Evolutionary conservation across 805 yeast species (phyloP).

Genomic region (Clavispora asparagi): DNA sequence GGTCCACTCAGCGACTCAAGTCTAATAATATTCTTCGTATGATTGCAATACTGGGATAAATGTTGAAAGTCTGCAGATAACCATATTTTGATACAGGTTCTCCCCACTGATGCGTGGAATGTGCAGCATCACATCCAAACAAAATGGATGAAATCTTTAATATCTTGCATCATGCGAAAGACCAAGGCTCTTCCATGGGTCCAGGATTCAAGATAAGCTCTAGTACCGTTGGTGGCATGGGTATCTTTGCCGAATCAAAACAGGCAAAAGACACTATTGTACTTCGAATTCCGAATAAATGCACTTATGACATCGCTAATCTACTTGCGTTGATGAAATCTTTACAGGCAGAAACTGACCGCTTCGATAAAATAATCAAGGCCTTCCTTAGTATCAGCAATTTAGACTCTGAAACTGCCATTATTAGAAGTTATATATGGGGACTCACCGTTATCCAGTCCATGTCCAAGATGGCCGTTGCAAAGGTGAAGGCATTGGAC

Average conservation of each 20-base stretch:
- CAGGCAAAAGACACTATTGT: conserved; percentile 5
- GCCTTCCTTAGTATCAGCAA: conserved; percentile 4
- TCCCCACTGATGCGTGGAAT: no score
- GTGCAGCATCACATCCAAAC: no score
- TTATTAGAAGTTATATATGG: conserved; percentile 13
- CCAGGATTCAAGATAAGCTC: background rate
- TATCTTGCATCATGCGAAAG: background rate
- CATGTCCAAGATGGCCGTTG: background rate
- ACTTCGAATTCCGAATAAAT: conserved; percentile 7
- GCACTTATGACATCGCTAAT: conserved; percentile 6
- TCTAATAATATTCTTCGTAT: no score
- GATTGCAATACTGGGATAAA: no score
- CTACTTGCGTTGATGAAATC: conserved; percentile 3
- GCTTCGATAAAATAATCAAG: conserved; percentile 2
- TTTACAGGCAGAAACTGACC: conserved; percentile 2
- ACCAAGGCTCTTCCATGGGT: background rate
- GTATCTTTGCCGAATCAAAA: conserved; percentile 4
- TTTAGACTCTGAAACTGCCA: conserved; percentile 9
- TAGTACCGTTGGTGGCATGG: conserved; percentile 12
- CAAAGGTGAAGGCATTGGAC: background rate
- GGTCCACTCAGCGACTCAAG: no score
- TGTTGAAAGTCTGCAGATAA: no score
- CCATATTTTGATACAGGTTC: no score
- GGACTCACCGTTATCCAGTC: conserved; percentile 3
- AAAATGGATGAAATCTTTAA: background rate